Evolutionary conservation across 179 eudicot species (phyloP).

Genomic region (Beta macrorhiza): DNA sequence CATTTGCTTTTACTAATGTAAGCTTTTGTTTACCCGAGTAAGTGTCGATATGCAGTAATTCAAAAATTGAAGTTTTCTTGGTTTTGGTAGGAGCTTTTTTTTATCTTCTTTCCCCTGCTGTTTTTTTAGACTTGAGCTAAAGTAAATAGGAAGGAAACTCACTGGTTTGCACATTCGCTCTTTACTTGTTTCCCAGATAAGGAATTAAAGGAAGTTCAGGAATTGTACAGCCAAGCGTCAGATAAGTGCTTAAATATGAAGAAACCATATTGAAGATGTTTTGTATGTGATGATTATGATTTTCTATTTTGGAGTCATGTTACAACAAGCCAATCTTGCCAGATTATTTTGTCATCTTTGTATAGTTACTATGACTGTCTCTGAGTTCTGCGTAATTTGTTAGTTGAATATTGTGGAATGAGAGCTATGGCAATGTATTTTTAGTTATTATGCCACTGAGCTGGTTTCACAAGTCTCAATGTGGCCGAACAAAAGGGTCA

Average conservation of each 20-base stretch:
- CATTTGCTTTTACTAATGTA: neutral
- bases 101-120: neutral
- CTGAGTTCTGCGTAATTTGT: neutral
- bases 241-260: slow-evolving; percentile 81
- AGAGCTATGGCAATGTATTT: neutral
- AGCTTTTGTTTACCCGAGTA: no score
- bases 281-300: neutral
- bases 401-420: neutral
- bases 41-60: neutral
- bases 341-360: neutral
- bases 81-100: neutral
- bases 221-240: slow-evolving; percentile 73
- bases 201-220: slow-evolving; percentile 89
- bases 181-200: slow-evolving; percentile 45
- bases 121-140: neutral
- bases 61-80: neutral
- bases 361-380: neutral
- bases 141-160: neutral
- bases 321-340: neutral
- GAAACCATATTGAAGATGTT: slow-evolving; percentile 47
- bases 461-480: neutral
- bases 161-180: neutral
- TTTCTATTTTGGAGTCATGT: neutral
- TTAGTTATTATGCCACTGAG: neutral
- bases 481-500: neutral